Evolutionary conservation across 345 rosid genomes (phyloP), one percentile per base, ranked within the genome.

Genomic region (Citrus mangshanensis): DNA sequence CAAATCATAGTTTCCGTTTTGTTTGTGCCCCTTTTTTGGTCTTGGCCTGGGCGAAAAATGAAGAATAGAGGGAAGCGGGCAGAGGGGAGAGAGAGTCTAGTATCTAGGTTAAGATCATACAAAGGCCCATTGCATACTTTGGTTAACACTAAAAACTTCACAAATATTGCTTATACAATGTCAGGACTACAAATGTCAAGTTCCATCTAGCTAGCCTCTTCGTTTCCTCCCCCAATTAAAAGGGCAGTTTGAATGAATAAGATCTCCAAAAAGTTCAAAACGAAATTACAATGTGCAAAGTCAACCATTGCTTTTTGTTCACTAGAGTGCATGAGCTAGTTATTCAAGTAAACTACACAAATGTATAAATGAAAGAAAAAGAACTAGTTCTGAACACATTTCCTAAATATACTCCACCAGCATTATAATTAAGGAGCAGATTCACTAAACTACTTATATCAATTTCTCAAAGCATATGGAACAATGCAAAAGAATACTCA

Each of bases 401-500:
- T 25, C 70, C 77, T 27, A 61, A 27, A 24, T 40, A 28, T 28
- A 27, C 30, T 74, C 60, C 9, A 62, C 68, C 6, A 27, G 38
- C 22, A 62, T 27, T 9, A 63, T 30, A 62, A 74, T 19, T n/a
- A 74, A 9, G 13, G 69, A 25, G 40, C 37, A 4, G 66, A 25
- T 60, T 6, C 37, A 59, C 40, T 73, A 13, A 37, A 73, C 68
- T 27, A 42, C 27, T 27, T 28, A 74, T 62, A 5, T 22, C 0
- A 38, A 27, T 58, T 16, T 22, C 9, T 62, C 58, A 64, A 40
- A 66, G 65, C 59, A 59, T 37, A 59, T 67, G 28, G 37, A 72
- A 35, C 54, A 75, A 72, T 16, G 35, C 18, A 27, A 42, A 37
- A 34, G 24, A 54, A 70, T 66, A 89, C 97, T 88, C 86, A 96